These are phyloP conservation scores for Prunus padus DNA, from an alignment of 306 rosid genomes.

Conservation along the genomic window DNA sequence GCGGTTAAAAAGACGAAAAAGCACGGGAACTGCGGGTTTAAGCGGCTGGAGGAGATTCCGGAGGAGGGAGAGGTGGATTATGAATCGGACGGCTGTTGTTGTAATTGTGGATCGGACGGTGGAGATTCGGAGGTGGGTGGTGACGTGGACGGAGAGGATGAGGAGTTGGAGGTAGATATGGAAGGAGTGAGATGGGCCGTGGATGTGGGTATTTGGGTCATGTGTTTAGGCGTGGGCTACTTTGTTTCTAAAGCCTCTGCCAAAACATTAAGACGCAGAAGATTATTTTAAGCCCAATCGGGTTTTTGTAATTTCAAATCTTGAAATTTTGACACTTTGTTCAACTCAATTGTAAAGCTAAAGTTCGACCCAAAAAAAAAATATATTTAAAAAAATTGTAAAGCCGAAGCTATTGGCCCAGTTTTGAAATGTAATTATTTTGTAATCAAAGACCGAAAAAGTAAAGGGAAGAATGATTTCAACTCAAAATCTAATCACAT, in stretches of 20 bases:
- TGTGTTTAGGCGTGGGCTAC: slow-evolving; percentile 54
- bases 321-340: neutral
- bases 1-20: slow-evolving; percentile 20
- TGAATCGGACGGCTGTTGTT: slow-evolving; percentile 25
- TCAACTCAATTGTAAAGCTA: neutral
- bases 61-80: slow-evolving; percentile 34
- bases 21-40: slow-evolving; percentile 21
- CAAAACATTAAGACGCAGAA: slow-evolving; percentile 34
- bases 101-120: slow-evolving; percentile 18
- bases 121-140: neutral
- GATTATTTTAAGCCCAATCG: slow-evolving; percentile 16
- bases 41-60: slow-evolving; percentile 46
- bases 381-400: no score
- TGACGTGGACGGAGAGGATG: slow-evolving; percentile 9
- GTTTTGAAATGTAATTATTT: no score
- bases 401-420: neutral
- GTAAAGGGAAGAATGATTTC: no score
- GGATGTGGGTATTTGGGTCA: slow-evolving; percentile 57
- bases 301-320: neutral
- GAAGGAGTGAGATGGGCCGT: slow-evolving; percentile 47
- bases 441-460: neutral
- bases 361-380: no score
- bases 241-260: slow-evolving; percentile 49
- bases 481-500: neutral
- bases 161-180: slow-evolving; percentile 24